phyloP scores from a whole-genome alignment of 768 basidiomycete species.

The Rhodotorula toruloides region DNA sequence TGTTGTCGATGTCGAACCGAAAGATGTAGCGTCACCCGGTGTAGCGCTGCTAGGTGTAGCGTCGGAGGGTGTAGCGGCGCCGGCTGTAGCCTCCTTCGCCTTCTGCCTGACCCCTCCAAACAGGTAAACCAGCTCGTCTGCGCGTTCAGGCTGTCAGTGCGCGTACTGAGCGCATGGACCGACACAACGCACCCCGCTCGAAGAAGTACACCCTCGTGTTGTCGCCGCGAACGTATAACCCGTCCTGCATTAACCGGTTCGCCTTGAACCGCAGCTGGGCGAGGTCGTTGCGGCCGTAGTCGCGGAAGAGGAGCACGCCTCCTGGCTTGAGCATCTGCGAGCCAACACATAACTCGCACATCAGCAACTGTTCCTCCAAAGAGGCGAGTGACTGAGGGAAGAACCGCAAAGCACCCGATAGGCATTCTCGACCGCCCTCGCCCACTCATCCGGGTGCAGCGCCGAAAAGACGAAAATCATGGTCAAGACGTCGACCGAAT shows the following conservation, averaged over 20 bases:
- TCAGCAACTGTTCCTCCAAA: background rate
- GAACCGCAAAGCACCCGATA: conserved; percentile 54
- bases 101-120: conserved; percentile 46
- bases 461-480: conserved; percentile 92
- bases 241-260: conserved; percentile 70
- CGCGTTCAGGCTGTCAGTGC: background rate
- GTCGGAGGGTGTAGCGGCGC: background rate
- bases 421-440: conserved; percentile 70
- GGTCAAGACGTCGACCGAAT: conserved; percentile 78
- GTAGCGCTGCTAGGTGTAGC: background rate
- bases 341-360: too few relatives aligned
- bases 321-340: conserved; percentile 86
- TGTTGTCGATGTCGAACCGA: background rate
- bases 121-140: conserved; percentile 60
- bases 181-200: conserved; percentile 58
- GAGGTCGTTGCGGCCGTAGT: conserved; percentile 92
- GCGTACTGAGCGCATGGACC: too few relatives aligned
- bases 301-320: conserved; percentile 76
- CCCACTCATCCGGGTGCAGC: conserved; percentile 89
- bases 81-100: background rate
- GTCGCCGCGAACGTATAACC: conserved; percentile 94
- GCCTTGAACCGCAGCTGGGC: conserved; percentile 90
- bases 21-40: background rate
- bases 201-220: conserved; percentile 98
- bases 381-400: background rate